These are phyloP conservation scores for Colletotrichum destructivum DNA, from an alignment of 2,329 filamentous ascomycete species.

Conservation along the genomic window DNA sequence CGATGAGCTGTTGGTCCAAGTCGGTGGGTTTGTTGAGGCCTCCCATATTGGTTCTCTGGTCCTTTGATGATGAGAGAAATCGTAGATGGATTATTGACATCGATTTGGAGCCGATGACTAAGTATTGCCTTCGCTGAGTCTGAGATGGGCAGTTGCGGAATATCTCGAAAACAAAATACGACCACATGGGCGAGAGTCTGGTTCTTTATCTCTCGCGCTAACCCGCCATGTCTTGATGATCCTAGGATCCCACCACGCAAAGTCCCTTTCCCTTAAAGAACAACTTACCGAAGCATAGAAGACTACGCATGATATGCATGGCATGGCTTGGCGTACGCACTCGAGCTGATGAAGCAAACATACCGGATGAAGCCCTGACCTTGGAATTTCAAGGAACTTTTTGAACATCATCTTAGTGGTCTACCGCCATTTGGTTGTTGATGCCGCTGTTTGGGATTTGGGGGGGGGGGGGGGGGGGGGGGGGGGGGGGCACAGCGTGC, in stretches of 20 bases:
- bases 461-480: too few relatives aligned
- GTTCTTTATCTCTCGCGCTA: not conserved
- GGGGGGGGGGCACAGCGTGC: not conserved
- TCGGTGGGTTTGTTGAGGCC: slow-evolving; percentile 46
- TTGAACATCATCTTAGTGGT: slow-evolving; percentile 15
- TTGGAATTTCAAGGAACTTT: too few relatives aligned
- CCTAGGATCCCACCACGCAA: not conserved
- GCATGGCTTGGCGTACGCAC: too few relatives aligned
- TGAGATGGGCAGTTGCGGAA: not conserved
- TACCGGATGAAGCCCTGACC: too few relatives aligned
- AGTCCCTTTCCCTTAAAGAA: not conserved
- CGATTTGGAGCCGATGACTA: not conserved
- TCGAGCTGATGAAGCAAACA: too few relatives aligned
- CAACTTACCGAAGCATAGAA: too few relatives aligned
- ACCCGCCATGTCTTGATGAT: not conserved
- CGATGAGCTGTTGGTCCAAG: slow-evolving; percentile 45
- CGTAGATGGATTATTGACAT: not conserved
- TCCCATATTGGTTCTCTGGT: slow-evolving; percentile 39
- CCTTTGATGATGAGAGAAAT: too few relatives aligned
- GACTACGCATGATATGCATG: too few relatives aligned
- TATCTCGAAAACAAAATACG: not conserved
- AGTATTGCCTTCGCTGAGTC: too few relatives aligned
- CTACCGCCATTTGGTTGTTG: not conserved
- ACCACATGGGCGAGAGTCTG: not conserved
- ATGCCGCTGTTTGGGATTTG: not conserved